Evolutionary conservation across 306 rosid genomes (phyloP), one percentile per base, ranked within the genome.

Genomic region (Vigna angularis): DNA sequence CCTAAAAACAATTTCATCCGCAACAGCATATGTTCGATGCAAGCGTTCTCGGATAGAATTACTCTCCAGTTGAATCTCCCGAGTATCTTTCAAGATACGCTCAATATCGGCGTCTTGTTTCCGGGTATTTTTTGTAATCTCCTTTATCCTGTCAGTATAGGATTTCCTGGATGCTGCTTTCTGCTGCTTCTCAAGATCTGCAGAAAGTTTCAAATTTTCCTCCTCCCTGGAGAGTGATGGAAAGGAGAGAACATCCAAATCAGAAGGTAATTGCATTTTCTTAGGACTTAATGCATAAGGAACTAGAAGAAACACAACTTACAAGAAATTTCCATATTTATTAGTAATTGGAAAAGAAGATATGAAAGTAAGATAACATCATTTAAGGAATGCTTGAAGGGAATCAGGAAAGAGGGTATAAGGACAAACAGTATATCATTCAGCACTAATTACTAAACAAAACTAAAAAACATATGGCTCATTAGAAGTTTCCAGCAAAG

Each of bases 51-150:
- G 98, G 73, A 93, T 93, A 22, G 88, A 89, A 56, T 93, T 95
- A 84, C 93, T 93, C 83, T 93, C 97, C 61, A 95, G 71, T 66
- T 93, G 99, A 83, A 95, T 88, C 87, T 86, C 96, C 86, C 99
- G 83, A 14, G 97, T 95, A 78, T 93, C 93, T 80, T 87, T 89
- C 69, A 95, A 81, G 72, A 95, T 95, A 70, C 83, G 84, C 69
- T 90, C 93, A 34, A 95, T 85, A 82, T 90, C 99, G 50, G 90
- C 86, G 58, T 93, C 97, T 85, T 93, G 98, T 76, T 95, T 95
- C 81, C 88, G 73, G 53, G 92, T 88, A 75, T 90, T 95, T 73
- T 95, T 95, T 3, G 97, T 86, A 66, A 91, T 93, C 85, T 91
- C 99, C 83, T 91, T 85, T 22, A 91, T 89, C 63, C 93, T 81